Base-by-base conservation (phyloP, 805 yeast species). In the Clavispora santaluciae region DNA sequence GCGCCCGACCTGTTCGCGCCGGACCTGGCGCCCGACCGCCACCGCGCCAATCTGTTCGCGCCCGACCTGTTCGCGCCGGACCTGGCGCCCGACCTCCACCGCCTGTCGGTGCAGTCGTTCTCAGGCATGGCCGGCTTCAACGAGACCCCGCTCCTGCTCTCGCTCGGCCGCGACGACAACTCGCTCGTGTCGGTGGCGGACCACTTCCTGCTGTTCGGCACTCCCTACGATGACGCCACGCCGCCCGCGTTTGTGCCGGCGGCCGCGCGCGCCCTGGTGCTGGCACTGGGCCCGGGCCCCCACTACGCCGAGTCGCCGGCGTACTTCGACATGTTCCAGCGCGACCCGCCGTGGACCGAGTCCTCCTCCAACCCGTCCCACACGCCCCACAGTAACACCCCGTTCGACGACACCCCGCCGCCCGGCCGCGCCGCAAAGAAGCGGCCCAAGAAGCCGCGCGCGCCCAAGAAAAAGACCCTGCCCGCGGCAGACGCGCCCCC, bases 121-220 rank as follows among this genome's bases (percentile, higher is more conserved):
- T 45, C 43, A 35, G 51, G 48, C 9, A 48, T 51, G 11, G 40
- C 41, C 12, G 39, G 44, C 28, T 28, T 40, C 22, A 43, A 46
- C 28, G 40, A 42, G 2, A 31, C 47, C 5, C 31, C 41, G 9
- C 43, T 43, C 24, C 44, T 31, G 44, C 44, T 47, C 10, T 36
- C 51, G 1, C 22, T 49, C n/a, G 21, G 39, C 15, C 39, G 63
- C 13, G 59, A 61, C 22, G 61, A 61, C 16, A 48, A 50, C 24
- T 63, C 69, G 13, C 41, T 61, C 8, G 53, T 60, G 10, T 60
- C 64, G 35, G 56, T 64, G 20, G 63, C 63, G 1, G 69, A 64
- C 37, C 58, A 55, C 36, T 51, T 50, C 23, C 53, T 47, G 50
- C 50, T 49, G 15, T 49, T 50, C 6, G 48, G 44, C 47, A 46